Evolutionary conservation across 1,284 basidiomycete species (phyloP).

Genomic region (Lentinula novae-zelandiae): DNA sequence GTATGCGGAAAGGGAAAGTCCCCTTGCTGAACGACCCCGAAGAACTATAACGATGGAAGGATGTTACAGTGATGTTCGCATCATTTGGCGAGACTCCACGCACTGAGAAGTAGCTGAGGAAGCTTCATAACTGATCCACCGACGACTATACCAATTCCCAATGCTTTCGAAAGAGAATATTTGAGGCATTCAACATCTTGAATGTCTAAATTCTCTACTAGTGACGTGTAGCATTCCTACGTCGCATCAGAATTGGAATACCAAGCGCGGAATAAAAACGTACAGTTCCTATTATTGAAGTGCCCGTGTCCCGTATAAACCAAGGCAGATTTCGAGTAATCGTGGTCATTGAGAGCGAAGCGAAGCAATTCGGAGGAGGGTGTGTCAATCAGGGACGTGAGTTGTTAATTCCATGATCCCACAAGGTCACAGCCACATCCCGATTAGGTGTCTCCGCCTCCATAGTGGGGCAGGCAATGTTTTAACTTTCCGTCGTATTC

Average conservation of each 20-base stretch:
- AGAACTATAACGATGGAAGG: conserved; percentile 38
- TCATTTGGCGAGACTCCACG: conserved; percentile 24
- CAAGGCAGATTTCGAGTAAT: conserved; percentile 76
- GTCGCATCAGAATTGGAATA: conserved; percentile 1
- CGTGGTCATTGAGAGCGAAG: conserved; percentile 41
- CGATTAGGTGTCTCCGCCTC: too few relatives aligned
- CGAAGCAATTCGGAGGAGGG: too few relatives aligned
- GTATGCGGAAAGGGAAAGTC: conserved; percentile 80
- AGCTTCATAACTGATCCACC: conserved; percentile 96
- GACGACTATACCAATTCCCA: conserved; percentile 90
- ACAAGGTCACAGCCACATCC: too few relatives aligned
- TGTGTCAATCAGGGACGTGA: too few relatives aligned
- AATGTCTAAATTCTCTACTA: conserved; percentile 89
- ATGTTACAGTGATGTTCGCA: not conserved
- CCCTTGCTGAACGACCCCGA: conserved; percentile 70
- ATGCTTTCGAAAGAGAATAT: conserved; percentile 87
- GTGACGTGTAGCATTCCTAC: conserved; percentile 86
- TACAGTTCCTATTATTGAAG: conserved; percentile 81
- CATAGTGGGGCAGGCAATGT: too few relatives aligned
- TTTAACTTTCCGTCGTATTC: too few relatives aligned
- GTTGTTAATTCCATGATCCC: too few relatives aligned
- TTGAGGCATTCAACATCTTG: conserved; percentile 84
- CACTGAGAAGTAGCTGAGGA: conserved; percentile 80
- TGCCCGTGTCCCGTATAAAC: conserved; percentile 78
- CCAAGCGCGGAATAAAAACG: conserved; percentile 17